Conservation (phyloP, 2,329 filamentous ascomycete species). For the Aspergillus calidoustus region DNA sequence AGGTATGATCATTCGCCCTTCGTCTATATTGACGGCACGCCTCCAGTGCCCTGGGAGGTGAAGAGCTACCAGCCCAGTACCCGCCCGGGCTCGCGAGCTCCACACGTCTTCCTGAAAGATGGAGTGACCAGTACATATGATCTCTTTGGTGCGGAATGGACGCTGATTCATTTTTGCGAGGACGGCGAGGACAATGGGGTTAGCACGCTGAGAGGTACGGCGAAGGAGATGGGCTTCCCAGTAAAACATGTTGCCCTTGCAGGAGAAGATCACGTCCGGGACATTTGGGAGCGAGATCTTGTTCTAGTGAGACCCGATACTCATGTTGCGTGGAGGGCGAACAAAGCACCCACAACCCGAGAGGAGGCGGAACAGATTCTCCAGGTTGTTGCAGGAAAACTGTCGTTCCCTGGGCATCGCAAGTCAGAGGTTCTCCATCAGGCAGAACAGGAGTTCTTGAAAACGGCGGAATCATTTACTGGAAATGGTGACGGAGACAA, state of each 20-base stretch:
- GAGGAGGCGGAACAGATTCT: background rate
- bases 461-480: background rate
- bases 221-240: background rate
- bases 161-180: slow-evolving; percentile 23
- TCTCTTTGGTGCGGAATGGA: slow-evolving; percentile 30
- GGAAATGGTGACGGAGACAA: background rate
- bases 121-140: slow-evolving; percentile 32
- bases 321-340: background rate
- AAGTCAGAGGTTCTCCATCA: no score
- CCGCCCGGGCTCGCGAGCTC: slow-evolving; percentile 35
- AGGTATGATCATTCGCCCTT: slow-evolving; percentile 25
- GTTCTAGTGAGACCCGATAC: slow-evolving; percentile 2
- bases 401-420: no score
- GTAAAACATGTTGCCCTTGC: background rate
- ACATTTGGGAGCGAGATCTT: background rate
- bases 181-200: no score
- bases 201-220: background rate
- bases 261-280: background rate
- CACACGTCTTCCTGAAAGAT: slow-evolving; percentile 37
- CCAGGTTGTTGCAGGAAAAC: background rate
- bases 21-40: slow-evolving; percentile 18
- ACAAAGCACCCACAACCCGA: background rate
- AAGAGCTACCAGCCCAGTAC: slow-evolving; percentile 34
- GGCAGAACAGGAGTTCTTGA: background rate
- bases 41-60: slow-evolving; percentile 21